These are phyloP conservation scores for Bruguiera sexangula DNA, from an alignment of 345 rosid genomes.

Conservation along the genomic window DNA sequence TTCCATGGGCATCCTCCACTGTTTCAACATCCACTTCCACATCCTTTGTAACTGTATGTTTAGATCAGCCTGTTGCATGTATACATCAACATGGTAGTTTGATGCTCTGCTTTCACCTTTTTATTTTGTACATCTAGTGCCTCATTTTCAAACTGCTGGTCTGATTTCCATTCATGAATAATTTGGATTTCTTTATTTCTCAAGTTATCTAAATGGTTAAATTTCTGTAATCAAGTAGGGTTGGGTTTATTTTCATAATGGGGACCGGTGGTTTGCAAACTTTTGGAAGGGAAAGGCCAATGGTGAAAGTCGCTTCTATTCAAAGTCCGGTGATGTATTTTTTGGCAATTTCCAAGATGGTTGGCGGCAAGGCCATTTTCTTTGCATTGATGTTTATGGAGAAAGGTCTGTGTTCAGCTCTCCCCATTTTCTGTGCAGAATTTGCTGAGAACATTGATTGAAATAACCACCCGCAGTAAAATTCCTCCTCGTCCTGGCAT, in stretches of 20 bases:
- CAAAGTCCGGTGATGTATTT: conserved; percentile 71
- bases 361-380: conserved; percentile 81
- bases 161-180: not conserved
- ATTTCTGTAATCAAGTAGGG: conserved; percentile 46
- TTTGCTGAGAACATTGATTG: not conserved
- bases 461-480: too few species aligned
- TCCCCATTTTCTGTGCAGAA: not conserved
- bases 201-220: not conserved
- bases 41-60: too few species aligned
- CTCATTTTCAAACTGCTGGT: too few species aligned
- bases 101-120: too few species aligned
- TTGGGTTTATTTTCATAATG: conserved; percentile 90
- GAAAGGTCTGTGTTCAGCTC: conserved; percentile 49
- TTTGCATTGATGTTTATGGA: conserved; percentile 72
- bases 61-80: too few species aligned
- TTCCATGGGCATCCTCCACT: too few species aligned
- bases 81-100: too few species aligned
- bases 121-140: too few species aligned
- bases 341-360: conserved; percentile 91
- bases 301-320: conserved; percentile 92
- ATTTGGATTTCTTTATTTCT: conserved; percentile 1
- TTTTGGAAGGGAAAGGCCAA: conserved; percentile 98
- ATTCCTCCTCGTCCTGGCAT: too few species aligned
- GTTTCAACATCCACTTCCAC: too few species aligned
- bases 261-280: conserved; percentile 93